phyloP scores from a whole-genome alignment of 208 protist genomes.

The Leishmania guyanensis region DNA sequence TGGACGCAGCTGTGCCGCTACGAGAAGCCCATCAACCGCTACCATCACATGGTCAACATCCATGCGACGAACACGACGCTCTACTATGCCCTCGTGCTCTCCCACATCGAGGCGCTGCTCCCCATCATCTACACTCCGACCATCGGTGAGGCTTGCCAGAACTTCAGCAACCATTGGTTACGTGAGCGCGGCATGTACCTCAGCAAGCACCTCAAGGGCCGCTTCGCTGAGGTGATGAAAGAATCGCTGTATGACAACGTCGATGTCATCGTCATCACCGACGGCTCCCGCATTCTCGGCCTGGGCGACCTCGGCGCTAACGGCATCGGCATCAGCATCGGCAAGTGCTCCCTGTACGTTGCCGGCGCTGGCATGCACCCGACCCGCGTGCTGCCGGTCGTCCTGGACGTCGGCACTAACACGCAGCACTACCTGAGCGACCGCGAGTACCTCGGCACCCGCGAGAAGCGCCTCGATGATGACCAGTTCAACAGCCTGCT shows the following conservation, averaged over 20 bases:
- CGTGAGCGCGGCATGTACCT: constrained; percentile 93
- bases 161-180: constrained; percentile 85
- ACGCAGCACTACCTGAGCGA: constrained; percentile 80
- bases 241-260: constrained; percentile 75
- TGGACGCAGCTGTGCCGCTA: constrained; percentile 69
- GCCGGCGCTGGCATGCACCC: constrained; percentile 91
- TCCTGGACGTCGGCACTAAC: constrained; percentile 93
- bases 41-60: constrained; percentile 71
- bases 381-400: constrained; percentile 81
- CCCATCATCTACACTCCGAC: constrained; percentile 92
- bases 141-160: constrained; percentile 93
- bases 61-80: constrained; percentile 79
- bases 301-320: constrained; percentile 94
- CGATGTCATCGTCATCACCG: constrained; percentile 96
- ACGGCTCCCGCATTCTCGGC: constrained; percentile 96
- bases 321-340: constrained; percentile 96
- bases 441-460: constrained; percentile 85
- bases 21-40: constrained; percentile 87
- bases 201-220: constrained; percentile 69
- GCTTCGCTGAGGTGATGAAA: constrained; percentile 80
- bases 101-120: constrained; percentile 71
- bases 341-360: constrained; percentile 94
- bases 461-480: constrained; percentile 63
- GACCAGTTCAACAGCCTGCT: constrained; percentile 88
- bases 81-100: constrained; percentile 78